Conservation (phyloP, 2,329 filamentous ascomycete species). For the Cladorrhinum sp. region DNA sequence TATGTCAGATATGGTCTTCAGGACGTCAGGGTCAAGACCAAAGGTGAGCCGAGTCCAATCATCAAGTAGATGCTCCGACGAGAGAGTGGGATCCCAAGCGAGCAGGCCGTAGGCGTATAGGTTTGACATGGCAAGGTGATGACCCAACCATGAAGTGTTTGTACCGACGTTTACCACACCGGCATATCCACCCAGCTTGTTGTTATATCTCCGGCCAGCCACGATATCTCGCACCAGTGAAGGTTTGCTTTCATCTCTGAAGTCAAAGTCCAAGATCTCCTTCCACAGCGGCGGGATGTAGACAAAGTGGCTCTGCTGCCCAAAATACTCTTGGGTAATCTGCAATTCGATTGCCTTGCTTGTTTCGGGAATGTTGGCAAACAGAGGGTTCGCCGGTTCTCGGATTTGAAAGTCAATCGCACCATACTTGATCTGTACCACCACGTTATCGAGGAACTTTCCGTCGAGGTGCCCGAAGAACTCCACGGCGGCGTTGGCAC, state of each 20-base stretch:
- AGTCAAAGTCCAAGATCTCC: slow-evolving; percentile 63
- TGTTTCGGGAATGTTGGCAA: slow-evolving; percentile 48
- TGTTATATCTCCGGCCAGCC: slow-evolving; percentile 56
- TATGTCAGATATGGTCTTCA: slow-evolving; percentile 58
- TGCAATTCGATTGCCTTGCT: slow-evolving; percentile 60
- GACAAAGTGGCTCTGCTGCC: slow-evolving; percentile 66
- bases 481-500: slow-evolving; percentile 66
- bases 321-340: slow-evolving; percentile 67
- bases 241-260: slow-evolving; percentile 55
- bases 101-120: slow-evolving; percentile 66
- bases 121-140: slow-evolving; percentile 68
- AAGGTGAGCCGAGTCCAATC: slow-evolving; percentile 70
- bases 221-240: slow-evolving; percentile 60
- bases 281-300: slow-evolving; percentile 69
- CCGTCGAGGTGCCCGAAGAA: slow-evolving; percentile 64
- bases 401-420: slow-evolving; percentile 73
- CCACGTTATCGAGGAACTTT: slow-evolving; percentile 66
- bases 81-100: slow-evolving; percentile 58
- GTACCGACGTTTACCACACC: slow-evolving; percentile 66
- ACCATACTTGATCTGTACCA: slow-evolving; percentile 71
- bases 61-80: slow-evolving; percentile 50
- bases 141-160: slow-evolving; percentile 66
- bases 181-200: slow-evolving; percentile 58
- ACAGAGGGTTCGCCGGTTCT: slow-evolving; percentile 64
- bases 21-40: slow-evolving; percentile 49